A percentile compares a stretch with the other conserved stretches of the same genome.
Conservation (phyloP, 1,284 basidiomycete genomes). For the Microbotryum saponariae region DNA sequence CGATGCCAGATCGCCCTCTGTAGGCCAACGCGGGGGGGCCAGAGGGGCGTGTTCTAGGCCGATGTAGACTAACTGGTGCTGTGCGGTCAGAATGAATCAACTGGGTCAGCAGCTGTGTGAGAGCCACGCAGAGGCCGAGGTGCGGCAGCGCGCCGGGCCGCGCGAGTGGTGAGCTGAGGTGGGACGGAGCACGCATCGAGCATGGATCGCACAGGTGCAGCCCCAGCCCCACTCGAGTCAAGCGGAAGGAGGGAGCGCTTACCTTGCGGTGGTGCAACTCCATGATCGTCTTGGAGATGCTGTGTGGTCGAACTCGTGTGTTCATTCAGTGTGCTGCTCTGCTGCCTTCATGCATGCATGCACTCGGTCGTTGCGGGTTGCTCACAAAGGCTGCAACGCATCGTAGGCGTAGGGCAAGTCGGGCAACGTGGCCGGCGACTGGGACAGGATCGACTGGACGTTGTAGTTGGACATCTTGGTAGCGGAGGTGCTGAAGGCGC, state of each 20-base stretch:
- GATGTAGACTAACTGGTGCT: conserved; percentile 47
- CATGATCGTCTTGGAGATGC: background rate
- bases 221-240: background rate
- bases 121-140: too few species aligned
- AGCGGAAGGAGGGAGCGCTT: background rate
- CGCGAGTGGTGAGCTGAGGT: too few species aligned
- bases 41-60: conserved; percentile 56
- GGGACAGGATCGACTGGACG: background rate
- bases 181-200: too few species aligned
- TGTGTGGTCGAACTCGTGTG: background rate
- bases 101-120: too few species aligned
- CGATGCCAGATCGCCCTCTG: too few species aligned
- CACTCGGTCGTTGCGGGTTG: background rate
- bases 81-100: background rate
- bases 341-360: too few species aligned
- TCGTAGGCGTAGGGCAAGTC: conserved; percentile 85
- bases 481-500: conserved; percentile 11
- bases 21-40: conserved; percentile 59
- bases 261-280: conserved; percentile 11
- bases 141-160: too few species aligned
- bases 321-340: background rate
- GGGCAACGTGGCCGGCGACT: conserved; percentile 54
- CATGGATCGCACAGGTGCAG: background rate
- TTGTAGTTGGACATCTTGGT: conserved; percentile 9
- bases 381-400: conserved; percentile 46